Evolutionary conservation across 495 filamentous ascomycete species (phyloP), one percentile per base, ranked within the genome.

Genomic region (Gamarada debralockiae): DNA sequence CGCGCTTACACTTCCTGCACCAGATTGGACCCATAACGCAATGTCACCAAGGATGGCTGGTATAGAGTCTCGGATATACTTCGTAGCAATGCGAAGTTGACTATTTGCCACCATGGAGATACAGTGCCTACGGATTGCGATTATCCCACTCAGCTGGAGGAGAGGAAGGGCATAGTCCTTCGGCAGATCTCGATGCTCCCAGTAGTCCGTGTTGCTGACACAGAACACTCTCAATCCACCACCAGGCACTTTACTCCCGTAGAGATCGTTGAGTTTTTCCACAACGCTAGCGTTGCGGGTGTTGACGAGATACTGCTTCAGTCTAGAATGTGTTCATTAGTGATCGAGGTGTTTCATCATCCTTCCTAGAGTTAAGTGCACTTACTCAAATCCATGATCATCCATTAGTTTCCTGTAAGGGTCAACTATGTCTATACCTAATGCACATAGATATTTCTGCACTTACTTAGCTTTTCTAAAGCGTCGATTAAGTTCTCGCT

Each of bases 21-120:
- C 71, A 13, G 65, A 67, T 44, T 69, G 58, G 1, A 74, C 62
- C 71, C 71, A 74, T 3, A 74, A 63, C 18, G 62, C 60, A 10
- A 70, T 34, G 2, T 59, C 60, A 44, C 60, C 60, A 8, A 72
- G 48, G 20, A 74, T 49, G 5, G 58, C 57, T 14, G 65, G 64
- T 27, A 72, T 61, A 22, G 68, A 58, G 43, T 67, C 42, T 6
- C 55, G 37, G 12, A 74, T 64, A 44, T 68, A 72, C 27, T 59
- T 48, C 12, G 18, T 60, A 0, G 63, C 63, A 22, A 62, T 53
- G 13, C 58, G 55, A 45, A 63, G 59, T 42, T 70, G 67, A 45
- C 62, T 65, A 18, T 70, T 53, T n/a, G 66, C 67, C 4, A 74
- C 67, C 25, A 72, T 61, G 3, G 59, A 39, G 23, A 68, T 63